Conservation (phyloP, 306 rosid genomes). For the Cucurbita pepo region DNA sequence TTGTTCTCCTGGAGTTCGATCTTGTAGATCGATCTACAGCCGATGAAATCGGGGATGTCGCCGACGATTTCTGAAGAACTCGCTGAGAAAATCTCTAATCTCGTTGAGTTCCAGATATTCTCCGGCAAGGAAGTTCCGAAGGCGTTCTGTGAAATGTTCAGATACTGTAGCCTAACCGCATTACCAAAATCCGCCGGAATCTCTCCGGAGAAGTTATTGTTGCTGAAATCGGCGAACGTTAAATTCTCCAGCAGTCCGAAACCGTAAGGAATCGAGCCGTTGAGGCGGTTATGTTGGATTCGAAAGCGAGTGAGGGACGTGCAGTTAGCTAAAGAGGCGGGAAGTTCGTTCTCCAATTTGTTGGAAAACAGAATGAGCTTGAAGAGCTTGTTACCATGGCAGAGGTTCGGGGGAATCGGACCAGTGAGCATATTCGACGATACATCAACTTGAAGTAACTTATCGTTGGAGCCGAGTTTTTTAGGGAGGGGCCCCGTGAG, state of each 20-base stretch:
- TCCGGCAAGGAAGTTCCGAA: constrained; percentile 30
- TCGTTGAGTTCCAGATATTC: constrained; percentile 48
- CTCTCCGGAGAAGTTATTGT: constrained; percentile 46
- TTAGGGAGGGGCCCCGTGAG: constrained; percentile 55
- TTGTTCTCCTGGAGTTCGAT: constrained; percentile 53
- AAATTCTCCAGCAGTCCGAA: constrained; percentile 44
- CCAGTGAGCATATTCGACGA: constrained; percentile 71
- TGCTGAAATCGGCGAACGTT: constrained; percentile 55
- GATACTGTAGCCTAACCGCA: constrained; percentile 31
- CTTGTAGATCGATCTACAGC: constrained; percentile 40
- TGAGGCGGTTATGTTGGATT: constrained; percentile 54
- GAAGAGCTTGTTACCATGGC: constrained; percentile 41
- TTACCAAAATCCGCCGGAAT: constrained; percentile 56
- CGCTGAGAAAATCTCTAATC: constrained; percentile 61
- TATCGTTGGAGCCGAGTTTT: constrained; percentile 39
- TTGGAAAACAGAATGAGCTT: constrained; percentile 58
- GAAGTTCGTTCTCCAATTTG: constrained; percentile 21
- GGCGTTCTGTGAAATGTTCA: constrained; percentile 61
- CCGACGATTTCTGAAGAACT: constrained; percentile 38
- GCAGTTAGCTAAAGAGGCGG: constrained; percentile 36
- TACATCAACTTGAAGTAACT: constrained; percentile 38
- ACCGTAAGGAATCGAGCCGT: constrained; percentile 51
- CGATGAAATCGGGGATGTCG: constrained; percentile 55
- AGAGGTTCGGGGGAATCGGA: constrained; percentile 45
- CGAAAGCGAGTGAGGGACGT: constrained; percentile 47